Conservation (phyloP, 2,329 filamentous ascomycete species). For the Botrytis deweyae region DNA sequence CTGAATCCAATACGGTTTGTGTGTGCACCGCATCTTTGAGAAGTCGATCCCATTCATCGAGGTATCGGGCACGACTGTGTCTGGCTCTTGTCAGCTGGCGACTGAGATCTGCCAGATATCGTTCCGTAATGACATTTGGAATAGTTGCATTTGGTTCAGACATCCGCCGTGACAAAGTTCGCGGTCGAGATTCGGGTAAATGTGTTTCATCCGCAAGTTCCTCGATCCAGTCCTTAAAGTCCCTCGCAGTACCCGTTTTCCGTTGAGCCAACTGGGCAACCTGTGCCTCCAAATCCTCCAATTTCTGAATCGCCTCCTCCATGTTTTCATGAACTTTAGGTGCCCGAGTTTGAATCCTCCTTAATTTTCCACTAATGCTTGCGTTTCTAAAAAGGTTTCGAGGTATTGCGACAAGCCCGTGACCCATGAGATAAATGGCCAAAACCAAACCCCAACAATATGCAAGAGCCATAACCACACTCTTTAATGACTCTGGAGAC, state of each 20-base stretch:
- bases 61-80: constrained; percentile 79
- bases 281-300: constrained; percentile 80
- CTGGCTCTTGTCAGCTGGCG: constrained; percentile 77
- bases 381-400: constrained; percentile 77
- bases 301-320: constrained; percentile 74
- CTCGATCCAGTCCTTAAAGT: constrained; percentile 93
- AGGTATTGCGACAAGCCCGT: constrained; percentile 90
- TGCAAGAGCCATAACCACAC: constrained; percentile 84
- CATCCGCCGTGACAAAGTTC: constrained; percentile 44
- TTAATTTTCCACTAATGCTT: constrained; percentile 70
- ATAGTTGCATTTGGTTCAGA: constrained; percentile 50
- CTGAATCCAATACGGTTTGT: constrained; percentile 81
- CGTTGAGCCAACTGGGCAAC: constrained; percentile 75
- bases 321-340: constrained; percentile 83
- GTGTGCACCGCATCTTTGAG: constrained; percentile 71
- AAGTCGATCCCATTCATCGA: constrained; percentile 80
- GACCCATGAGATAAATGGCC: constrained; percentile 96
- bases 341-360: constrained; percentile 73
- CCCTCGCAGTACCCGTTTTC: constrained; percentile 72
- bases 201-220: constrained; percentile 79
- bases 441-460: constrained; percentile 92
- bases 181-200: constrained; percentile 60
- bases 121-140: constrained; percentile 84
- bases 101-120: constrained; percentile 88
- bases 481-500: constrained; percentile 71